Percentiles rank a stretch among this genome's conserved stretches.
These are phyloP conservation scores for Ceratobasidium sp. DNA, from an alignment of 1,284 basidiomycete genomes.

Conservation along the genomic window DNA sequence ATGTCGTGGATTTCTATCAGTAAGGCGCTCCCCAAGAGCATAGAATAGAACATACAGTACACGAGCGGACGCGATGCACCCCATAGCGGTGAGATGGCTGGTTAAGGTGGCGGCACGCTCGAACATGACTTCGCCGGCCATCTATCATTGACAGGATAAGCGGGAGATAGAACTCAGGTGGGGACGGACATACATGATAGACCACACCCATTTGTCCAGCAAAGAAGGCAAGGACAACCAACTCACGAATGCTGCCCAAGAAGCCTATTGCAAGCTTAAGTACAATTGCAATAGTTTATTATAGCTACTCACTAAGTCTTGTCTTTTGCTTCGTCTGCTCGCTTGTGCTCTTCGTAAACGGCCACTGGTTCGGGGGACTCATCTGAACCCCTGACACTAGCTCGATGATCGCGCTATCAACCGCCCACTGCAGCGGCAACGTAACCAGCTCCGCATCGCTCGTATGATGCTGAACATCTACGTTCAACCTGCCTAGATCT, in stretches of 20 bases:
- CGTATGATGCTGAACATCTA: slow-evolving; percentile 74
- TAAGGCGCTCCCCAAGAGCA: neutral
- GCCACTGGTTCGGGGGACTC: slow-evolving; percentile 21
- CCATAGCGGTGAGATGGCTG: slow-evolving; percentile 80
- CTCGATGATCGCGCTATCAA: slow-evolving; percentile 62
- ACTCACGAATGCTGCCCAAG: slow-evolving; percentile 26
- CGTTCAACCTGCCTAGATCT: slow-evolving; percentile 73
- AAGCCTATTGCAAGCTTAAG: slow-evolving; percentile 45
- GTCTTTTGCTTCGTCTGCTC: slow-evolving; percentile 72
- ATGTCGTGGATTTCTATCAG: neutral
- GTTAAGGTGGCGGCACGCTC: slow-evolving; percentile 74
- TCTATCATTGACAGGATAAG: slow-evolving; percentile 79
- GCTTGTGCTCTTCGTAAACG: slow-evolving; percentile 36
- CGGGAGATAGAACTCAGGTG: slow-evolving; percentile 65
- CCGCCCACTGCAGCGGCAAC: slow-evolving; percentile 82
- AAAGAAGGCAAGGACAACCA: slow-evolving; percentile 38
- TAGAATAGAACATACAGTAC: slow-evolving; percentile 63
- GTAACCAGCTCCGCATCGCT: slow-evolving; percentile 79
- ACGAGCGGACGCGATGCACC: slow-evolving; percentile 74
- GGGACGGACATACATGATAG: slow-evolving; percentile 34
- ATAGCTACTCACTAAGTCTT: slow-evolving; percentile 67
- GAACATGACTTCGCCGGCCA: slow-evolving; percentile 73
- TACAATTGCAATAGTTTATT: slow-evolving; percentile 59
- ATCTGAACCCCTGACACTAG: slow-evolving; percentile 18
- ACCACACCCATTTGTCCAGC: slow-evolving; percentile 42